Percentiles rank a stretch among this genome's conserved stretches.
These are phyloP conservation scores for Backusella parvicylindrica DNA, from an alignment of 192 early-diverging fungal genomes.

Conservation along the genomic window DNA sequence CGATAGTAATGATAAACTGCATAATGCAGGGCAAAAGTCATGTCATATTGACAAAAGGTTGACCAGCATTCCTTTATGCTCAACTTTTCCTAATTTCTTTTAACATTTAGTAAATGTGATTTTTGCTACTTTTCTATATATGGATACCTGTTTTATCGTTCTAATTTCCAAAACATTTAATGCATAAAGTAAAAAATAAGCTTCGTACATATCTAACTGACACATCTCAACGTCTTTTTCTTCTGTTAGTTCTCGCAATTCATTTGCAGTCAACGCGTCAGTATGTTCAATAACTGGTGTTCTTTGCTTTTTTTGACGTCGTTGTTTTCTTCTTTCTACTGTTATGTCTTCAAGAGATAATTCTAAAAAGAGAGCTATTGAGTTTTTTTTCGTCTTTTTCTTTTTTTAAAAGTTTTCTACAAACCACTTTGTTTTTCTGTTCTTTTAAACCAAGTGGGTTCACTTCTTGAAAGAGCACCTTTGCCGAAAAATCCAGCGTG, in stretches of 20 bases:
- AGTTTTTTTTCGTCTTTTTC: not conserved
- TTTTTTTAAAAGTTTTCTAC: not conserved
- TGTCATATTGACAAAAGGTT: not conserved
- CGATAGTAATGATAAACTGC: constrained; percentile 83
- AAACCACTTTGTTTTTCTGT: not conserved
- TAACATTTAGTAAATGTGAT: not conserved
- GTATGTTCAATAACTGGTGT: not conserved
- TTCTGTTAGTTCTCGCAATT: constrained; percentile 1
- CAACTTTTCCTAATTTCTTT: not conserved
- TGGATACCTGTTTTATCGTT: not conserved
- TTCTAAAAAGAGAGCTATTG: not conserved
- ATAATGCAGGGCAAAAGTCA: constrained; percentile 59
- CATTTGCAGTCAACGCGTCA: not conserved
- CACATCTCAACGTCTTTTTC: constrained; percentile 51
- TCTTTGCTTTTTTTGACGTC: constrained; percentile 2
- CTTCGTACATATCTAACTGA: constrained; percentile 70
- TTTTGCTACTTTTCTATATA: not conserved
- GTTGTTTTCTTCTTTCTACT: constrained; percentile 24
- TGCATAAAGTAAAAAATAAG: constrained; percentile 65
- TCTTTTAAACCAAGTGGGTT: constrained; percentile 66
- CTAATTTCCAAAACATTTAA: constrained; percentile 50
- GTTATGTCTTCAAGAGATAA: constrained; percentile 42
- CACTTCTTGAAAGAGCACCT: constrained; percentile 65
- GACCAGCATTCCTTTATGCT: constrained; percentile 11
- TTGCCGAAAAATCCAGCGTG: constrained; percentile 40